Conservation (phyloP, 2,329 filamentous ascomycete genomes). For the Paecilomyces sp. region DNA sequence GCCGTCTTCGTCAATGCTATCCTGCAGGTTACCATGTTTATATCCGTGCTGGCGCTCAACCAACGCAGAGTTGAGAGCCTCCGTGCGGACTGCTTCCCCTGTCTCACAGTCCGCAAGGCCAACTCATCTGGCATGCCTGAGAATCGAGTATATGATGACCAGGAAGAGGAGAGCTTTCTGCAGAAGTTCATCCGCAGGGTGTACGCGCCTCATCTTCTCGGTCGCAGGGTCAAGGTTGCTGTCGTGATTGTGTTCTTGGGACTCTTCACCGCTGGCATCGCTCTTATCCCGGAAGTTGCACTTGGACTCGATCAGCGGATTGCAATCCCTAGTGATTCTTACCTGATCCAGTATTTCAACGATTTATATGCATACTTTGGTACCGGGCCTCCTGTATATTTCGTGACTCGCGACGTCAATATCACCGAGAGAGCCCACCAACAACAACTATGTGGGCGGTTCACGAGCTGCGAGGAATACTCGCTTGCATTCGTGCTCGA, state of each 20-base stretch:
- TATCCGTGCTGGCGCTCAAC: constrained; percentile 84
- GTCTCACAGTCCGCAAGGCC: constrained; percentile 70
- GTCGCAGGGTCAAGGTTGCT: constrained; percentile 68
- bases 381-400: constrained; percentile 89
- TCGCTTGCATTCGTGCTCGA: constrained; percentile 88
- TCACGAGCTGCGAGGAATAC: constrained; percentile 76
- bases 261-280: constrained; percentile 76
- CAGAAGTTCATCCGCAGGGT: constrained; percentile 84
- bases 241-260: constrained; percentile 79
- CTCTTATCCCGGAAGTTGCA: constrained; percentile 74
- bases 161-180: constrained; percentile 71
- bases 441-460: constrained; percentile 81
- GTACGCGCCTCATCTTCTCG: constrained; percentile 77
- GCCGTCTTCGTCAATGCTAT: constrained; percentile 95
- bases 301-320: constrained; percentile 92
- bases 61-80: constrained; percentile 83
- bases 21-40: constrained; percentile 95
- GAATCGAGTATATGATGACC: constrained; percentile 60
- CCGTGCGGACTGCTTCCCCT: constrained; percentile 88
- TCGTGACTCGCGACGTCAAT: constrained; percentile 78
- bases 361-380: constrained; percentile 91
- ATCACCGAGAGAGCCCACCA: constrained; percentile 69
- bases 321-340: constrained; percentile 87
- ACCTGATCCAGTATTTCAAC: constrained; percentile 93
- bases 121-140: constrained; percentile 59